These are phyloP conservation scores for Penicillium sp. DNA, from an alignment of 2,329 filamentous ascomycete genomes.

Conservation along the genomic window DNA sequence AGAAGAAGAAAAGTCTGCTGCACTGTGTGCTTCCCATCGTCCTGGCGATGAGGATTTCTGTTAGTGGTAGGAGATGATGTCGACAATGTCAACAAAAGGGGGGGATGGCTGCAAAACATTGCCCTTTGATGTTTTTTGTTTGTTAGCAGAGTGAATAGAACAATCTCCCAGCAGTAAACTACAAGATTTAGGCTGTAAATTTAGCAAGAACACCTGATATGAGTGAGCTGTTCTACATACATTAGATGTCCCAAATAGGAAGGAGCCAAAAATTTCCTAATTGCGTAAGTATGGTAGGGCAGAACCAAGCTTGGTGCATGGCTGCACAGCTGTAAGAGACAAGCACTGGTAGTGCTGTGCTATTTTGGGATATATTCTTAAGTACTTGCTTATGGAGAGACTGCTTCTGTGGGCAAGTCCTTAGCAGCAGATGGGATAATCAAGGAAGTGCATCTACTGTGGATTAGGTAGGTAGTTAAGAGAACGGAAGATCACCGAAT, in stretches of 20 bases:
- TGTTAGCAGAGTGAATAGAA: neutral
- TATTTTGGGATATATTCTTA: no score
- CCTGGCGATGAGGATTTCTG: neutral
- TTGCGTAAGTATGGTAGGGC: slow-evolving; percentile 7
- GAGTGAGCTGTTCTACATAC: neutral
- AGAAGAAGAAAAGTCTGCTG: neutral
- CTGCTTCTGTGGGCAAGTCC: no score
- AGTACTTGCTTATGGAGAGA: no score
- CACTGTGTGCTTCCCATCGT: slow-evolving; percentile 5
- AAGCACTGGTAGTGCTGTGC: no score
- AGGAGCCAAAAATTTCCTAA: slow-evolving; percentile 7
- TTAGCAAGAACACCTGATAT: neutral
- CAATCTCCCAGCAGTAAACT: neutral
- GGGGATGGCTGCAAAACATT: no score
- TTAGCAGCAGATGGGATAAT: no score
- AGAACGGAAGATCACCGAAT: neutral
- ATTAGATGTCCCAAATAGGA: slow-evolving; percentile 5
- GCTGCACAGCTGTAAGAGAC: neutral
- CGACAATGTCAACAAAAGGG: neutral
- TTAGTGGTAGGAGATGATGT: neutral
- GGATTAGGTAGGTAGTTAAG: neutral
- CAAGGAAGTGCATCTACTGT: neutral
- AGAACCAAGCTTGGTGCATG: neutral
- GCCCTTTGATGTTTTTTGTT: neutral
- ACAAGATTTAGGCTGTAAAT: neutral